These are phyloP conservation scores for Cryptosporidium bovis DNA, from an alignment of 169 alveolate genomes.

Conservation along the genomic window DNA sequence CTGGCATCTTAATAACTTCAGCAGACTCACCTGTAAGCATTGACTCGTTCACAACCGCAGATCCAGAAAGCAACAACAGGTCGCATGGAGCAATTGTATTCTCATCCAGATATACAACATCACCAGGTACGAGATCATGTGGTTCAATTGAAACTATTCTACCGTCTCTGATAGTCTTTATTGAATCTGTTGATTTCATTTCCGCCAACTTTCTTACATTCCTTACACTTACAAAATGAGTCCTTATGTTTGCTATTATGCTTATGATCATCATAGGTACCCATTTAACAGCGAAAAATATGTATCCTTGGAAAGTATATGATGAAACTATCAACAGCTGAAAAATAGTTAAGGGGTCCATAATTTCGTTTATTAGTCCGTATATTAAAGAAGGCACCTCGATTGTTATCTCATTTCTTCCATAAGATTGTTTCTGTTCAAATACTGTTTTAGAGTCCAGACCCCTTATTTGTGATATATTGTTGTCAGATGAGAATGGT, in stretches of 20 bases:
- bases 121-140: slow-evolving; percentile 88
- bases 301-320: slow-evolving; percentile 82
- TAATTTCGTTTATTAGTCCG: slow-evolving; percentile 66
- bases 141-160: slow-evolving; percentile 22
- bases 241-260: slow-evolving; percentile 63
- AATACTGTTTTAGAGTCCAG: not conserved
- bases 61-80: slow-evolving; percentile 82
- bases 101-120: slow-evolving; percentile 82
- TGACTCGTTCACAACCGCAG: slow-evolving; percentile 85
- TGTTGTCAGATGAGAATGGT: not conserved
- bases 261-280: slow-evolving; percentile 76
- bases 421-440: slow-evolving; percentile 34
- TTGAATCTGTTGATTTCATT: slow-evolving; percentile 44
- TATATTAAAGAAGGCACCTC: slow-evolving; percentile 61
- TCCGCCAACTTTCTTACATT: slow-evolving; percentile 75
- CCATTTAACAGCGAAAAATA: slow-evolving; percentile 64
- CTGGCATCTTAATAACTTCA: slow-evolving; percentile 81
- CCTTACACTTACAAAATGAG: slow-evolving; percentile 73
- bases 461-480: slow-evolving; percentile 4
- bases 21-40: slow-evolving; percentile 89
- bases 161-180: slow-evolving; percentile 62
- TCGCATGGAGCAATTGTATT: slow-evolving; percentile 86
- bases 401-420: slow-evolving; percentile 44
- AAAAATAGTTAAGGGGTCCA: slow-evolving; percentile 81
- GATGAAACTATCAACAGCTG: slow-evolving; percentile 80